Evolutionary conservation across 306 rosid genomes (phyloP).

Genomic region (Vigna radiata): DNA sequence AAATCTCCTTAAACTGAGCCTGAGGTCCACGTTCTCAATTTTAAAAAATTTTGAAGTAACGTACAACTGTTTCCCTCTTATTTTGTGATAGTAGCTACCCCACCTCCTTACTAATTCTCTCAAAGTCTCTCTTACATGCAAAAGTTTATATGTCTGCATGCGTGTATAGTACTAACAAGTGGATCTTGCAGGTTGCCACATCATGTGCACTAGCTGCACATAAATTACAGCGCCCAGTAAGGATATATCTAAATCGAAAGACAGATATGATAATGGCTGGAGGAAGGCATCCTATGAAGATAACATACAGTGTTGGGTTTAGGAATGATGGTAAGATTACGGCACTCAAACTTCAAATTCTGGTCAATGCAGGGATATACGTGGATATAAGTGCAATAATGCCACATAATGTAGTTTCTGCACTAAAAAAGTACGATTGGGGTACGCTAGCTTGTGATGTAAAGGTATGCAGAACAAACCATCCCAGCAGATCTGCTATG

Average conservation of each 20-base stretch:
- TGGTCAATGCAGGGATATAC: conserved; percentile 80
- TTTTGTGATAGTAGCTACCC: neutral
- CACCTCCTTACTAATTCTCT: neutral
- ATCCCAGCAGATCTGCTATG: conserved; percentile 85
- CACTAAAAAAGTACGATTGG: conserved; percentile 90
- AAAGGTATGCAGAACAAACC: conserved; percentile 89
- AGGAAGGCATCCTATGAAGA: conserved; percentile 97
- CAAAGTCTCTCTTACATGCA: neutral
- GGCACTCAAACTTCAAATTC: conserved; percentile 72
- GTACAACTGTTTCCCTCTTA: too few relatives aligned
- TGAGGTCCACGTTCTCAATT: neutral
- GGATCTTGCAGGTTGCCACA: conserved; percentile 70
- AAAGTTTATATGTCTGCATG: neutral
- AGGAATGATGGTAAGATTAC: conserved; percentile 87
- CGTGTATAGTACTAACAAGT: conserved; percentile 34
- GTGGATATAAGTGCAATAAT: conserved; percentile 67
- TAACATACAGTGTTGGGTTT: conserved; percentile 85
- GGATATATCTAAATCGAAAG: conserved; percentile 81
- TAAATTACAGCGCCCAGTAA: conserved; percentile 76
- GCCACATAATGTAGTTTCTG: conserved; percentile 56
- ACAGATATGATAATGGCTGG: conserved; percentile 94
- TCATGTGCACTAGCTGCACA: conserved; percentile 94
- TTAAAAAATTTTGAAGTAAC: neutral
- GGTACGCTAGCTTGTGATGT: conserved; percentile 84
- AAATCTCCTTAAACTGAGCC: neutral